These are phyloP conservation scores for Claviceps fusiformis DNA, from an alignment of 2,329 filamentous ascomycete species.

Conservation along the genomic window DNA sequence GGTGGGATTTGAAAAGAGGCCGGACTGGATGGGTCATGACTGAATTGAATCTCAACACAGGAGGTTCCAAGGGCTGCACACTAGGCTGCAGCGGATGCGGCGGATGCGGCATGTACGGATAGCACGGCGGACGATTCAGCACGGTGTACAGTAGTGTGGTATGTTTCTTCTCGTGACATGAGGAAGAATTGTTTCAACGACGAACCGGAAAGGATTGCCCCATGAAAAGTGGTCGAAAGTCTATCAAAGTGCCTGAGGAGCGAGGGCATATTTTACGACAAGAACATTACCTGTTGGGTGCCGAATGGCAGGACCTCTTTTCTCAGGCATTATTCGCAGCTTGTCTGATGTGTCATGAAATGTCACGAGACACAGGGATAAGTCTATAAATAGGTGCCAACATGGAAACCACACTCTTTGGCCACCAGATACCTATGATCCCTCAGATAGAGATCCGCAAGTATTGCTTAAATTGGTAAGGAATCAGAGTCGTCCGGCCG, in stretches of 20 bases:
- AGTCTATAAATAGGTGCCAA: no score
- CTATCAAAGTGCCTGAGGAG: background rate
- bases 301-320: no score
- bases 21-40: background rate
- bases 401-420: no score
- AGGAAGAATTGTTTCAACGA: background rate
- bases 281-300: background rate
- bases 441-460: no score
- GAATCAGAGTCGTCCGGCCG: no score
- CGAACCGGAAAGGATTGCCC: background rate
- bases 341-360: no score
- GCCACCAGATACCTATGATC: no score
- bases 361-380: no score
- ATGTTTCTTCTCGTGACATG: background rate
- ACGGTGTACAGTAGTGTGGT: background rate
- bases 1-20: background rate
- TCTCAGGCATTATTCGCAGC: no score
- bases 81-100: background rate
- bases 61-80: background rate
- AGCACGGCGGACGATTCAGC: background rate
- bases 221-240: background rate
- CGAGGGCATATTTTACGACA: background rate
- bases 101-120: background rate
- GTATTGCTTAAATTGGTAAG: no score
- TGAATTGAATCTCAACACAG: background rate